Percentiles rank a stretch among this genome's conserved stretches.
These are phyloP conservation scores for Perkinsus marinus DNA, from an alignment of 169 alveolate genomes.

Conservation along the genomic window DNA sequence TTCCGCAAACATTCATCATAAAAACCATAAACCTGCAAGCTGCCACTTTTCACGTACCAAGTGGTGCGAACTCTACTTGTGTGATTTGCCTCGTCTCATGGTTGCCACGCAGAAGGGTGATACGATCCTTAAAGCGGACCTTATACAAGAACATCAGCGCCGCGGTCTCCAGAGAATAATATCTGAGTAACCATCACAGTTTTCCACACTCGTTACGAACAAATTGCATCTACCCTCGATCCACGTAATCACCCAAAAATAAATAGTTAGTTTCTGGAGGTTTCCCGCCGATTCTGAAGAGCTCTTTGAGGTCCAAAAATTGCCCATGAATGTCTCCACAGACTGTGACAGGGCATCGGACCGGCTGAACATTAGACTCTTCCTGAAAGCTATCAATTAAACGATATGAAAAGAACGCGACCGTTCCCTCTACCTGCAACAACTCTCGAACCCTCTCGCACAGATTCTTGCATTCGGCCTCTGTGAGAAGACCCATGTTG, in stretches of 20 bases:
- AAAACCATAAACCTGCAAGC: conserved; percentile 99
- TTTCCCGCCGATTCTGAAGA: conserved; percentile 59
- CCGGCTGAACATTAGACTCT: conserved; percentile 67
- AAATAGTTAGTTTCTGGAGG: conserved; percentile 89
- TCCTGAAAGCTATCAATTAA: no score
- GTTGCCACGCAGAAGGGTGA: conserved; percentile 94
- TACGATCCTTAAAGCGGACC: conserved; percentile 83
- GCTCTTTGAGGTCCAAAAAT: conserved; percentile 83
- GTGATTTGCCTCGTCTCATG: conserved; percentile 97
- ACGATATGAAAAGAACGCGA: no score
- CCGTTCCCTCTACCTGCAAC: no score
- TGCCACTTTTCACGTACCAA: no score
- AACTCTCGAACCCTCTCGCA: no score
- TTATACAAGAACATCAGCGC: conserved; percentile 83
- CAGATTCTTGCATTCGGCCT: no score
- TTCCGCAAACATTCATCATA: conserved; percentile 98
- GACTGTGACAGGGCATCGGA: conserved; percentile 77
- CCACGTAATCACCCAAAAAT: conserved; percentile 99
- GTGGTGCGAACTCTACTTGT: no score
- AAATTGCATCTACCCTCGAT: conserved; percentile 70
- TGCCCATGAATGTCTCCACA: conserved; percentile 98
- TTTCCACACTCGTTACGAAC: no score
- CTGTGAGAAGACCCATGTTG: no score
- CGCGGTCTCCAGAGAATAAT: conserved; percentile 92
- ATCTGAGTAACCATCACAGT: conserved; percentile 1